Conservation (phyloP, 441 rosid genomes). For the Erodium texanum region DNA sequence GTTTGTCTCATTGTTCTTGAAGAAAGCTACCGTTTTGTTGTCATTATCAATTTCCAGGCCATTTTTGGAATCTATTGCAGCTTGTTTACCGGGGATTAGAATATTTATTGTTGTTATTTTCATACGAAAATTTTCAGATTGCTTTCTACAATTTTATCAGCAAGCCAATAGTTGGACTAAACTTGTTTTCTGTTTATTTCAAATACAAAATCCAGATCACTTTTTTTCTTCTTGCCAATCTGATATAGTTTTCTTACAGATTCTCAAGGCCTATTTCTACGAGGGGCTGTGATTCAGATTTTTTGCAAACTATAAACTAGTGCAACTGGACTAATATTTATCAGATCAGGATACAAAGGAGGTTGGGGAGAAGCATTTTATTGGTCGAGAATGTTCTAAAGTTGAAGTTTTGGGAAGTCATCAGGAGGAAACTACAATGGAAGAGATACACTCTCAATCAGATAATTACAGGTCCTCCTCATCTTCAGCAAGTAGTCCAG, state of each 20-base stretch:
- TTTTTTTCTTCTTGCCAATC: neutral
- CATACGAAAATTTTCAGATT: neutral
- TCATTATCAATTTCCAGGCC: neutral
- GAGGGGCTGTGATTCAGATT: neutral
- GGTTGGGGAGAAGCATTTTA: neutral
- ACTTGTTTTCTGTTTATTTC: neutral
- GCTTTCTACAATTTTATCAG: neutral
- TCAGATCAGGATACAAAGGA: conserved; percentile 2
- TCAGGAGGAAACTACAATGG: conserved; percentile 39
- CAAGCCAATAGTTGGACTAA: neutral
- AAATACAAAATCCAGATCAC: neutral
- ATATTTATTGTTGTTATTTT: neutral
- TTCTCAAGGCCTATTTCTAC: neutral
- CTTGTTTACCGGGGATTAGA: neutral
- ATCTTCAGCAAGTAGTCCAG: conserved; percentile 95
- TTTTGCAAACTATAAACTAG: neutral
- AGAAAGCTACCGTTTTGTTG: conserved; percentile 5
- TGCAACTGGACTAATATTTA: neutral
- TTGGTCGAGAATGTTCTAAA: conserved; percentile 6
- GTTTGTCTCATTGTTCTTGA: neutral
- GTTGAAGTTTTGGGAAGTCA: conserved; percentile 12
- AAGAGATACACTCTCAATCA: conserved; percentile 94
- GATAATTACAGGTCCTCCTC: conserved; percentile 89
- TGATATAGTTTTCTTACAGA: neutral
- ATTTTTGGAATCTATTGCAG: neutral